phyloP scores from a whole-genome alignment of 1,139 yeast genomes.

The Yamadazyma friedrichii region DNA sequence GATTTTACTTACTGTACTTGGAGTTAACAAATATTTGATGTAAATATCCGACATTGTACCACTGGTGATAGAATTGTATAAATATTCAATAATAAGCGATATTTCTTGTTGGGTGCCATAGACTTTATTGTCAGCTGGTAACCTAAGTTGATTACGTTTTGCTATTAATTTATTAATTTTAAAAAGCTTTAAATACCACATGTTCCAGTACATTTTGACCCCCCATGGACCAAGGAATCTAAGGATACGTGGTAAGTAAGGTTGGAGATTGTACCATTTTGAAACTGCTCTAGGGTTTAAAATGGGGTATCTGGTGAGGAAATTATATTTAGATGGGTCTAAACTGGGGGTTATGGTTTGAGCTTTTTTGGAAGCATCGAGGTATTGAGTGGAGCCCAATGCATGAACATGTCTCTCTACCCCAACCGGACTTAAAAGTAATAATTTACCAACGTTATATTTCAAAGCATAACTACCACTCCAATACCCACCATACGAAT shows the following conservation, averaged over 20 bases:
- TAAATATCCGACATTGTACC: slow-evolving; percentile 68
- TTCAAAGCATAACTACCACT: slow-evolving; percentile 39
- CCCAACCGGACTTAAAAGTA: slow-evolving; percentile 88
- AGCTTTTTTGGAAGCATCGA: slow-evolving; percentile 32
- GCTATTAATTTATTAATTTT: slow-evolving; percentile 43
- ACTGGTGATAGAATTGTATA: slow-evolving; percentile 58
- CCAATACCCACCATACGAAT: slow-evolving; percentile 51
- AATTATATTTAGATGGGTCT: slow-evolving; percentile 35
- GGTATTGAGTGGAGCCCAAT: slow-evolving; percentile 18
- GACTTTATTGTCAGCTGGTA: slow-evolving; percentile 28
- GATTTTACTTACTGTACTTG: slow-evolving; percentile 73
- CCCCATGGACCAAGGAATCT: slow-evolving; percentile 54
- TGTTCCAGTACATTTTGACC: slow-evolving; percentile 37
- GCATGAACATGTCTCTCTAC: slow-evolving; percentile 74
- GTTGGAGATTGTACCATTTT: slow-evolving; percentile 40
- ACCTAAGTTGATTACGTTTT: slow-evolving; percentile 21
- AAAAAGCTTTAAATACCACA: slow-evolving; percentile 46
- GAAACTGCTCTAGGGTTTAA: slow-evolving; percentile 28
- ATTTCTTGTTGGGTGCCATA: slow-evolving; percentile 47
- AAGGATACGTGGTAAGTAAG: slow-evolving; percentile 44
- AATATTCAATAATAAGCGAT: slow-evolving; percentile 50
- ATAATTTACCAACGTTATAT: slow-evolving; percentile 55
- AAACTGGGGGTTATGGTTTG: slow-evolving; percentile 28
- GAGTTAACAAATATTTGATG: slow-evolving; percentile 62
- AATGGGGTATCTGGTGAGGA: slow-evolving; percentile 48